phyloP scores from a whole-genome alignment of 148 eudicot species.

The Beta vulgaris region DNA sequence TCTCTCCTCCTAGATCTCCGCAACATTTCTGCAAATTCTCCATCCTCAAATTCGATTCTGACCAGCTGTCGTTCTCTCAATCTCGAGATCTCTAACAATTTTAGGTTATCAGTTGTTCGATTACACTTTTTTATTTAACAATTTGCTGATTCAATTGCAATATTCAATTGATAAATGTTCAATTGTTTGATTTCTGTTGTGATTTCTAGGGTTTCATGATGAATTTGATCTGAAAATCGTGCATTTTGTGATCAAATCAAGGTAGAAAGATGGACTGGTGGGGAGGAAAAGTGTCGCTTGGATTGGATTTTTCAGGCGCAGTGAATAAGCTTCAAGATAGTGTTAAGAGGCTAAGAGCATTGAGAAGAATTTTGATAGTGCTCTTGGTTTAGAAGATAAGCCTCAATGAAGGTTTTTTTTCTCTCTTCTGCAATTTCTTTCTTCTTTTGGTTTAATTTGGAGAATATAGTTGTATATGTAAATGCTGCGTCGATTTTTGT shows the following conservation, averaged over 20 bases:
- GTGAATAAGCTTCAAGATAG: conserved; percentile 88
- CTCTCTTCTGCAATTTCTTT: not conserved
- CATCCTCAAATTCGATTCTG: not conserved
- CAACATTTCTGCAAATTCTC: not conserved
- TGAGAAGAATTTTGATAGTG: conserved; percentile 89
- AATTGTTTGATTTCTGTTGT: too few species aligned
- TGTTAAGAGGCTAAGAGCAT: conserved; percentile 84
- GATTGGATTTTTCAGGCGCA: conserved; percentile 85
- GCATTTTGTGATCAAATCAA: not conserved
- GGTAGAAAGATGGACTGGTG: conserved; percentile 69
- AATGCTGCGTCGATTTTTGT: not conserved
- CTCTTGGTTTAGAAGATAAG: too few species aligned
- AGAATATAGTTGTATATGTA: not conserved
- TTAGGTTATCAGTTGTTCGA: too few species aligned
- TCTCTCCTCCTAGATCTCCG: not conserved
- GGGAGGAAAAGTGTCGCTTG: conserved; percentile 66
- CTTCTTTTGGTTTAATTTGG: not conserved
- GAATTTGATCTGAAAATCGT: too few species aligned
- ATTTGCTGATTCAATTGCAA: too few species aligned
- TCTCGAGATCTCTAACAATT: too few species aligned
- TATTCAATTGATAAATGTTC: too few species aligned
- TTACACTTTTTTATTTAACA: too few species aligned
- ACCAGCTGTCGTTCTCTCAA: not conserved
- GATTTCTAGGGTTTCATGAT: too few species aligned
- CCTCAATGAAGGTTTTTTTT: conserved; percentile 49